Evolutionary conservation across 192 early-diverging fungal species (phyloP).

Genomic region (Piromyces finnis): DNA sequence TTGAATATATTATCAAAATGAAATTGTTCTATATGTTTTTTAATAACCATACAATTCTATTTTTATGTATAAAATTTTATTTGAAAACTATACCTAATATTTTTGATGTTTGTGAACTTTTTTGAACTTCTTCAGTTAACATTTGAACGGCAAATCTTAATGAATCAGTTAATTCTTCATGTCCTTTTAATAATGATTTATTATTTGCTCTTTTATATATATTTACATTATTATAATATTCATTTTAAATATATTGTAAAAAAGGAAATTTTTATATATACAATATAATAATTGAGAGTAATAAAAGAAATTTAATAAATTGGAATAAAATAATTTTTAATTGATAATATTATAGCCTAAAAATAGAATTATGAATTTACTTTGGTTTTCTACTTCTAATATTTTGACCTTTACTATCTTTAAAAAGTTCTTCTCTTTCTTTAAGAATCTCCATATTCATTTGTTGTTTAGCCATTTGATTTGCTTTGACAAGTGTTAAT

Average conservation of each 20-base stretch:
- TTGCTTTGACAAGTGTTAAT: neutral
- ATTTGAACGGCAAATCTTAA: neutral
- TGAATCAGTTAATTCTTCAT: neutral
- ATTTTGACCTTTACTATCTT: neutral
- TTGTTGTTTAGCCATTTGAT: neutral
- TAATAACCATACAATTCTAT: too few species aligned
- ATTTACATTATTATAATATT: neutral
- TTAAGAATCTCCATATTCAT: neutral
- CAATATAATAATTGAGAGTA: too few species aligned
- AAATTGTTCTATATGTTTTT: too few species aligned
- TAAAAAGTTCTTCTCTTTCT: neutral
- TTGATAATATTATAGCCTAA: too few species aligned
- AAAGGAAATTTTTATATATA: too few species aligned
- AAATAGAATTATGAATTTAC: too few species aligned
- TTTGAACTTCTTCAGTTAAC: neutral
- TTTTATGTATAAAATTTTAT: too few species aligned
- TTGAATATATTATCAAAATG: too few species aligned
- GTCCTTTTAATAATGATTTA: neutral
- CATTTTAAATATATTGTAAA: too few species aligned
- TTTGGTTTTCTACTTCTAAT: neutral
- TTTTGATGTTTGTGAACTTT: neutral
- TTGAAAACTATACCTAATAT: neutral
- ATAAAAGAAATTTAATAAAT: too few species aligned
- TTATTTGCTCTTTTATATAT: neutral
- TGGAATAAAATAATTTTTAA: neutral